A percentile compares a stretch with the other conserved stretches of the same genome.
Evolutionary conservation across 495 filamentous ascomycete genomes (phyloP).

Genomic region (Elaphomyces granulatus): DNA sequence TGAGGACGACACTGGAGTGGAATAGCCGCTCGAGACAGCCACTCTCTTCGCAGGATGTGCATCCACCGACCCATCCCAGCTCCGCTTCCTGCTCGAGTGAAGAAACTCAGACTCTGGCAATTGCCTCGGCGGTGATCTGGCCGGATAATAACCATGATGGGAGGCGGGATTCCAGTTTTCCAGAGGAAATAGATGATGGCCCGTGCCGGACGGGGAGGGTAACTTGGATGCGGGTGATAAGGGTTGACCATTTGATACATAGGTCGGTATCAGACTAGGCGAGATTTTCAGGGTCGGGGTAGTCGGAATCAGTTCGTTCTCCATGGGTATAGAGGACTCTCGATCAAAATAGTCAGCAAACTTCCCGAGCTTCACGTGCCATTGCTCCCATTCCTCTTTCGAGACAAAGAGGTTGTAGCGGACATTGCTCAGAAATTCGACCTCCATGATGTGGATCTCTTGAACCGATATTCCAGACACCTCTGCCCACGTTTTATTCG

Average conservation of each 20-base stretch:
- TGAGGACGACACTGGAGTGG: slow-evolving; percentile 20
- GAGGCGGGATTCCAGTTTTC: slow-evolving; percentile 20
- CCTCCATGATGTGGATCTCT: slow-evolving; percentile 98
- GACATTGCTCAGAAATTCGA: slow-evolving; percentile 98
- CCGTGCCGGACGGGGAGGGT: slow-evolving; percentile 35
- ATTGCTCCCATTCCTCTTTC: slow-evolving; percentile 65
- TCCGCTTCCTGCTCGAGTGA: slow-evolving; percentile 47
- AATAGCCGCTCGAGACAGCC: slow-evolving; percentile 20
- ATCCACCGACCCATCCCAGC: slow-evolving; percentile 45
- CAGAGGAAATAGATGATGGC: slow-evolving; percentile 16
- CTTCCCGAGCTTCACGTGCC: slow-evolving; percentile 65
- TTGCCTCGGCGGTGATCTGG: slow-evolving; percentile 37
- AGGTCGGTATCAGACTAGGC: slow-evolving; percentile 11
- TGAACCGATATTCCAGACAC: slow-evolving; percentile 88
- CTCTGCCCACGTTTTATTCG: slow-evolving; percentile 99
- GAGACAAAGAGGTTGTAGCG: slow-evolving; percentile 83
- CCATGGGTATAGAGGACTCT: slow-evolving; percentile 31
- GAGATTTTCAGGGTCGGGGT: slow-evolving; percentile 21
- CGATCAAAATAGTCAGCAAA: slow-evolving; percentile 71
- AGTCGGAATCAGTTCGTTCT: slow-evolving; percentile 10
- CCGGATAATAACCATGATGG: slow-evolving; percentile 16
- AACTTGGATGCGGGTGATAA: slow-evolving; percentile 31
- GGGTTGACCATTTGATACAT: slow-evolving; percentile 14
- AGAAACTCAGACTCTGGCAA: slow-evolving; percentile 34
- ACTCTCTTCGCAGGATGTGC: slow-evolving; percentile 58